Evolutionary conservation across 257 asterid species (phyloP).

Genomic region (Solanum virginianum): DNA sequence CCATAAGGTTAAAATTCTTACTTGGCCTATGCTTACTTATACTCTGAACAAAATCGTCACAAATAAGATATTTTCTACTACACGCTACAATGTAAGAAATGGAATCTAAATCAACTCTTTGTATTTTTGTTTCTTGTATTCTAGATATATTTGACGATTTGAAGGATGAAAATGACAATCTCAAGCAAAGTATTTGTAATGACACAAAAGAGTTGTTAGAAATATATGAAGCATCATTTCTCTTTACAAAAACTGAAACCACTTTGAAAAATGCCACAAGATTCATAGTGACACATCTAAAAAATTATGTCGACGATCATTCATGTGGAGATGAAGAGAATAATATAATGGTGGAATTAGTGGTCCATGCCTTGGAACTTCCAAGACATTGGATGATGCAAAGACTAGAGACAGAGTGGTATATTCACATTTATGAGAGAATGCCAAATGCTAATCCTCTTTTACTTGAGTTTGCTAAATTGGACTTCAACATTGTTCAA

Average conservation of each 20-base stretch:
- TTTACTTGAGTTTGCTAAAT: no score
- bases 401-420: no score
- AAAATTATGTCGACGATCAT: not conserved
- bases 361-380: constrained; percentile 17
- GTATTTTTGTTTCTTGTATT: not conserved
- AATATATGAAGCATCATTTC: constrained; percentile 38
- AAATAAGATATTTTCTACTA: no score
- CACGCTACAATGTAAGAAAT: not conserved
- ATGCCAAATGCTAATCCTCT: no score
- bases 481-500: no score
- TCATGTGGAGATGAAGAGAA: not conserved
- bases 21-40: no score
- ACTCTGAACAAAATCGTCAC: no score
- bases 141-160: constrained; percentile 27
- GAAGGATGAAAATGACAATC: not conserved
- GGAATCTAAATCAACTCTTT: not conserved
- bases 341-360: not conserved
- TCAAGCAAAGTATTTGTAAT: constrained; percentile 2
- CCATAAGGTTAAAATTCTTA: no score
- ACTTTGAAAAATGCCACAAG: not conserved
- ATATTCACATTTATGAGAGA: no score
- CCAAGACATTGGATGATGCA: not conserved
- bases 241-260: not conserved
- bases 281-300: not conserved
- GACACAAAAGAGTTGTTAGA: constrained; percentile 21